These are phyloP conservation scores for Rhynchospora breviuscula DNA, from an alignment of 176 grass and related monocot species.

Conservation along the genomic window DNA sequence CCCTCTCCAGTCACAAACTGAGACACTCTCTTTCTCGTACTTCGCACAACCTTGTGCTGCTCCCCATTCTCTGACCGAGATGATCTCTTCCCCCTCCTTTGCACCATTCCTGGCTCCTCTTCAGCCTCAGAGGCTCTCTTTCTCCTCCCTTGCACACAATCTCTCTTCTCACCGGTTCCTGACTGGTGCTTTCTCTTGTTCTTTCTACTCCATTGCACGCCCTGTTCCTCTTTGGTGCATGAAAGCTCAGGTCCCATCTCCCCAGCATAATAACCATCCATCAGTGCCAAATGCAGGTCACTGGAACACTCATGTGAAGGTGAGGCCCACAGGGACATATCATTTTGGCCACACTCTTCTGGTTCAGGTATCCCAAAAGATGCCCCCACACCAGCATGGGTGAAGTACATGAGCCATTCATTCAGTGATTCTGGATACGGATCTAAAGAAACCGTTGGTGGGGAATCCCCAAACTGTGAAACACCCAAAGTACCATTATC, in stretches of 20 bases:
- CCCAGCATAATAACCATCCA: neutral
- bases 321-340: neutral
- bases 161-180: neutral
- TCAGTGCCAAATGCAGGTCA: neutral
- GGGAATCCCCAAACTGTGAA: neutral
- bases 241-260: neutral
- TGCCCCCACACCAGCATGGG: neutral
- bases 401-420: constrained; percentile 2
- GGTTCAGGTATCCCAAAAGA: neutral
- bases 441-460: neutral
- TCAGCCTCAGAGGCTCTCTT: neutral
- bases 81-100: neutral
- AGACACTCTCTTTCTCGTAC: neutral
- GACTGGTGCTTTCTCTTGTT: neutral
- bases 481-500: neutral
- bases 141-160: neutral
- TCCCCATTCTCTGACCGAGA: neutral
- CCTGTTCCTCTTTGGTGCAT: neutral
- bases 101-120: neutral
- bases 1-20: neutral
- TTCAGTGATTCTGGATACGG: constrained; percentile 13
- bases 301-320: neutral
- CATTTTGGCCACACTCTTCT: neutral
- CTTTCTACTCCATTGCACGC: neutral
- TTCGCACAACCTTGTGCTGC: neutral